A percentile compares a stretch with the other conserved stretches of the same genome.
phyloP scores from a whole-genome alignment of 23 red algal genomes.

The Agarophyton chilense region DNA sequence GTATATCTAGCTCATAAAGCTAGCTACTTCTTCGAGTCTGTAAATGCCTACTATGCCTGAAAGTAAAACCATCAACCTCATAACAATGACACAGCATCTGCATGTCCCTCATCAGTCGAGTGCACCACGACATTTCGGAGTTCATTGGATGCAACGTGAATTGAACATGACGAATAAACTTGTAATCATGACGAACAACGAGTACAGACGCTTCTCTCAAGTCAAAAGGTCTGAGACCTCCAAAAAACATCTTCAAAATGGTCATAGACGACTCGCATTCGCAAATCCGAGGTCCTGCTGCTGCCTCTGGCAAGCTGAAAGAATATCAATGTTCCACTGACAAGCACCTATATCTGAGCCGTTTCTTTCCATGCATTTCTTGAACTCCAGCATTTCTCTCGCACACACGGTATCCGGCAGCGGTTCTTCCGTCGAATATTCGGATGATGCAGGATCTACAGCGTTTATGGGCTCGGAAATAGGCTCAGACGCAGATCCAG shows the following conservation, averaged over 20 bases:
- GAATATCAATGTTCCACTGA: conserved; percentile 69
- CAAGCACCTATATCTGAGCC: conserved; percentile 33
- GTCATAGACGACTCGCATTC: conserved; percentile 48
- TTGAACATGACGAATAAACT: too few species aligned
- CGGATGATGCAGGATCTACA: neutral
- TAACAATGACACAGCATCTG: too few species aligned
- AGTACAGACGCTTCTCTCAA: neutral
- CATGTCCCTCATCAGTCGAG: too few species aligned
- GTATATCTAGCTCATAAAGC: too few species aligned
- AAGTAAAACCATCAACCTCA: too few species aligned
- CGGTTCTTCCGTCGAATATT: neutral
- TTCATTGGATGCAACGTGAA: too few species aligned
- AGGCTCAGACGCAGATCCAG: conserved; percentile 22
- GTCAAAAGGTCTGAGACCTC: neutral
- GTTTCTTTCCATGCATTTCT: conserved; percentile 71
- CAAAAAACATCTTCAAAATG: neutral
- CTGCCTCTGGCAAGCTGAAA: conserved; percentile 65
- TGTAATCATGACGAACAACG: neutral
- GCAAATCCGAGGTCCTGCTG: conserved; percentile 61
- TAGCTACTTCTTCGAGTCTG: too few species aligned
- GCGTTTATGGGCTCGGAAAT: neutral
- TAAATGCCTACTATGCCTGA: too few species aligned
- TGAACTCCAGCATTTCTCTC: conserved; percentile 62
- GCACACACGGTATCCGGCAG: conserved; percentile 58
- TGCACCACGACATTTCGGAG: too few species aligned